Conservation (phyloP, 768 basidiomycete genomes). For the Lactifluus echinatus region DNA sequence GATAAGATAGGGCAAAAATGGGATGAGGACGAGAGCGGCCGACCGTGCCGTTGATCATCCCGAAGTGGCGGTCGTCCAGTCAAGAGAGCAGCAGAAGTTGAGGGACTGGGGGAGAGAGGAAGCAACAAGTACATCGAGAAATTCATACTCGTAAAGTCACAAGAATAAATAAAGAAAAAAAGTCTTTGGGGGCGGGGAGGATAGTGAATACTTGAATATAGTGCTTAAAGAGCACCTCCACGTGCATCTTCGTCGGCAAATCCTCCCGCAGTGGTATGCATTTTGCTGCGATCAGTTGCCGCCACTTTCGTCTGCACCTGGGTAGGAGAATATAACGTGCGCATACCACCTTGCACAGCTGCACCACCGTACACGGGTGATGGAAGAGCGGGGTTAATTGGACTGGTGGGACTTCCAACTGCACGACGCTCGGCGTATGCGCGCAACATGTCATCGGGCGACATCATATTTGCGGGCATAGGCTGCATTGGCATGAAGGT, state of each 20-base stretch:
- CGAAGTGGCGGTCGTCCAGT: background rate
- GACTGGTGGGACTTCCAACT: conserved; percentile 27
- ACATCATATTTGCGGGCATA: conserved; percentile 36
- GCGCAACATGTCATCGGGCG: conserved; percentile 70
- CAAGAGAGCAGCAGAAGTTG: background rate
- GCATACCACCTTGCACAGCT: conserved; percentile 26
- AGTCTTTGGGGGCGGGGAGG: background rate
- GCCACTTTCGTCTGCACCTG: background rate
- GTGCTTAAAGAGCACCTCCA: conserved; percentile 19
- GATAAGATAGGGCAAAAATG: background rate
- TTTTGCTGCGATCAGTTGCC: conserved; percentile 8
- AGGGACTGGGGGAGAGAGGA: background rate
- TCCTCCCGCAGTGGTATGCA: conserved; percentile 23
- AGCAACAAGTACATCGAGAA: conserved; percentile 8
- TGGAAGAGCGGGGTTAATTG: conserved; percentile 22
- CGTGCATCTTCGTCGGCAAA: conserved; percentile 24
- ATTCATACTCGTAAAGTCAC: background rate
- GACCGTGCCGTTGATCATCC: background rate
- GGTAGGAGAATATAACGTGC: conserved; percentile 28
- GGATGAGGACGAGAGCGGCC: background rate
- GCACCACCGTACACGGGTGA: conserved; percentile 23
- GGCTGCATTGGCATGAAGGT: conserved; percentile 35
- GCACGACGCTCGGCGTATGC: conserved; percentile 51
- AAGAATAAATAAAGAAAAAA: background rate
- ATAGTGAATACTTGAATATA: background rate